These are phyloP conservation scores for Arabis hirsuta DNA, from an alignment of 345 rosid genomes.

Conservation along the genomic window DNA sequence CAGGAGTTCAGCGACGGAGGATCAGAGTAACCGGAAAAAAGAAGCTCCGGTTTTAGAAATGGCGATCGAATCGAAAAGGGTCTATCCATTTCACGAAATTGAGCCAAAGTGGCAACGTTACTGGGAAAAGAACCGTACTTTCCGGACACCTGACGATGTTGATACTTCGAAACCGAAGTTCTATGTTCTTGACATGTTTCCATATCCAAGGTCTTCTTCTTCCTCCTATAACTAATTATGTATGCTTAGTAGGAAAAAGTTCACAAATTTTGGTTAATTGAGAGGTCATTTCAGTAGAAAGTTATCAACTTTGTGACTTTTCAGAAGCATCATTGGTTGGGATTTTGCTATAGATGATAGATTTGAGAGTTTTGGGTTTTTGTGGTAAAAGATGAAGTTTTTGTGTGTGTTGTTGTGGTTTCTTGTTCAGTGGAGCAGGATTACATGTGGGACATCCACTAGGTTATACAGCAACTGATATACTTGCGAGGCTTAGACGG, in stretches of 20 bases:
- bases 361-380: not conserved
- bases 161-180: slow-evolving; percentile 86
- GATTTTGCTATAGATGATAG: not conserved
- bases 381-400: slow-evolving; percentile 12
- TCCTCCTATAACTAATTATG: not conserved
- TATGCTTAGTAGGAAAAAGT: not conserved
- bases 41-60: slow-evolving; percentile 19
- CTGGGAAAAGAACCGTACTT: slow-evolving; percentile 81
- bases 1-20: slow-evolving; percentile 20
- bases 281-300: not conserved
- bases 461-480: slow-evolving; percentile 95
- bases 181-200: slow-evolving; percentile 99
- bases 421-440: slow-evolving; percentile 82
- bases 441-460: slow-evolving; percentile 96
- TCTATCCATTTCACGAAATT: slow-evolving; percentile 84
- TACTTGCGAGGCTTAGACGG: slow-evolving; percentile 78
- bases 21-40: slow-evolving; percentile 23
- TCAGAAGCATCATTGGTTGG: not conserved
- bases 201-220: slow-evolving; percentile 85
- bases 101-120: slow-evolving; percentile 92
- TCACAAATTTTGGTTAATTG: slow-evolving; percentile 22
- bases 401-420: not conserved
- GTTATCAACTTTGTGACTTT: slow-evolving; percentile 10
- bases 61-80: slow-evolving; percentile 54
- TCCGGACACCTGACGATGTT: slow-evolving; percentile 81